Evolutionary conservation across 768 basidiomycete genomes (phyloP).

Genomic region (Suillus brevipes): DNA sequence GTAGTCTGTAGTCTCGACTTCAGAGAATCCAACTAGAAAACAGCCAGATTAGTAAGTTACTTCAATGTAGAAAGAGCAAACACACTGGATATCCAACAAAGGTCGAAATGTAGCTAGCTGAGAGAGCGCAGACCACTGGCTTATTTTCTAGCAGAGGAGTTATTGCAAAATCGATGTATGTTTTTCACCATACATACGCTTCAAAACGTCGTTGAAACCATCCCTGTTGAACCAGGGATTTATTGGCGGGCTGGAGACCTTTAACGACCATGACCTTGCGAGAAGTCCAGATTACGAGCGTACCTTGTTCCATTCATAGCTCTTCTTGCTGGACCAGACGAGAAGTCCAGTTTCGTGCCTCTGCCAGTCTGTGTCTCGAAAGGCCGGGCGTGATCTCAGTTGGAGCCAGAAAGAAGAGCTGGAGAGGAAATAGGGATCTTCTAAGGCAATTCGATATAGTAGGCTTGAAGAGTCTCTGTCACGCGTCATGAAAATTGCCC

Average conservation of each 20-base stretch:
- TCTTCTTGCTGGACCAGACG: conserved; percentile 58
- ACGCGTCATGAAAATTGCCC: conserved; percentile 7
- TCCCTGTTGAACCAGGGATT: conserved; percentile 64
- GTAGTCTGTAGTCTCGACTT: conserved; percentile 92
- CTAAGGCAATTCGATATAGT: not conserved
- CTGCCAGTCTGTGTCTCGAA: conserved; percentile 48
- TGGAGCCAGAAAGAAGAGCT: conserved; percentile 21
- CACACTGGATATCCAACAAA: conserved; percentile 85
- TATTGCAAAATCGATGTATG: conserved; percentile 2
- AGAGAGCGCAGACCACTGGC: conserved; percentile 85
- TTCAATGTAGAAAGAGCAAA: not conserved
- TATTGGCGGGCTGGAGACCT: conserved; percentile 44
- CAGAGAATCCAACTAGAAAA: conserved; percentile 79
- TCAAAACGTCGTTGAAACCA: conserved; percentile 63
- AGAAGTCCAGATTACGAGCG: not conserved
- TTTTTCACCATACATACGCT: conserved; percentile 46
- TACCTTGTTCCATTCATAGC: conserved; percentile 82
- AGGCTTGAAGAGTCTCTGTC: not conserved
- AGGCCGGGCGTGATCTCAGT: conserved; percentile 14
- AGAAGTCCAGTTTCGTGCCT: conserved; percentile 71
- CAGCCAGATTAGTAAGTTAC: not conserved
- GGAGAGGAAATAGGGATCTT: conserved; percentile 6
- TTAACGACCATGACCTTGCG: not conserved
- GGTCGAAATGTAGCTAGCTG: conserved; percentile 90
- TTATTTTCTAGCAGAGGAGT: conserved; percentile 61